Evolutionary conservation across 192 early-diverging fungal species (phyloP), one percentile per base, ranked within the genome.

Genomic region (Cladochytrium replicatum): DNA sequence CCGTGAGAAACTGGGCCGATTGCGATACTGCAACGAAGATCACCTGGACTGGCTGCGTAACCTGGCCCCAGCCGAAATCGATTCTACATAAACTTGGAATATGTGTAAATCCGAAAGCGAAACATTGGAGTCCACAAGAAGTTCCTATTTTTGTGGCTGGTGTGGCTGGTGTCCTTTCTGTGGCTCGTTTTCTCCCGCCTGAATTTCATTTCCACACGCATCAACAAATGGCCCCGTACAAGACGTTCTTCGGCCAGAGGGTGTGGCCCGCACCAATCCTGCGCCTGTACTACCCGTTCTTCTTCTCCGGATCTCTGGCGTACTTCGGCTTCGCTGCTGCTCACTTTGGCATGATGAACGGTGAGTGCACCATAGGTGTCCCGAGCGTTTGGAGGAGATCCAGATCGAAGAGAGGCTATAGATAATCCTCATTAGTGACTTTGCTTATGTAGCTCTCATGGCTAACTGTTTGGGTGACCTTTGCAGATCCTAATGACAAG

Each of bases 201-300:
- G n/a, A n/a, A n/a, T n/a, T n/a, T n/a, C n/a, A n/a, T n/a, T n/a
- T n/a, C n/a, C n/a, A n/a, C n/a, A n/a, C n/a, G n/a, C n/a, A n/a
- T n/a, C n/a, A n/a, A n/a, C n/a, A n/a, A n/a, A n/a, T n/a, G n/a
- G n/a, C n/a, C n/a, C n/a, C n/a, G 9, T 63, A 52, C 58, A 56
- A 60, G 41, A 68, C 64, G 50, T 69, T 72, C 48, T 44, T 68
- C 43, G 69, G 69, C 52, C 46, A 55, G 45, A 50, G 64, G 13
- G 67, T 74, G 44, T 74, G 71, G 71, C 71, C 66, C 22, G 58
- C 65, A 17, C 39, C 64, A 55, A 48, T 63, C 58, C 62, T 74
- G 30, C 69, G 67, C 57, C 41, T 69, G 27, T 74, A 74, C 61
- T 66, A 59, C 46, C 72, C 72, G 6, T 74, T 74, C 63, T 52